Conservation (phyloP, 2,329 filamentous ascomycete genomes). For the Chalaropsis ovoidea region DNA sequence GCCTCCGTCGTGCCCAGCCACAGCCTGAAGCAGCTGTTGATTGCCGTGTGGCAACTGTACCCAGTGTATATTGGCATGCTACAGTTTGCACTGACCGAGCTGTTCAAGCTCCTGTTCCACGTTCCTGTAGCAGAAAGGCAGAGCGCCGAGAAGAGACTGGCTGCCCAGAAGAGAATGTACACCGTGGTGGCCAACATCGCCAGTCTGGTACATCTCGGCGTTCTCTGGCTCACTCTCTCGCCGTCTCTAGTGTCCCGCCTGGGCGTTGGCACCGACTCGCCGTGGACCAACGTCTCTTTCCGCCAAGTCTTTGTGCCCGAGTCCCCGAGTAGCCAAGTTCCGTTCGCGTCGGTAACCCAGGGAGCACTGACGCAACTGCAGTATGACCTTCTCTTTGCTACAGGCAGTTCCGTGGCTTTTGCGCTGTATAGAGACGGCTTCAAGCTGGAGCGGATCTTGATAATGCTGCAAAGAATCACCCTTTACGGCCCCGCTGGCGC, state of each 20-base stretch:
- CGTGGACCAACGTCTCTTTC: constrained; percentile 21
- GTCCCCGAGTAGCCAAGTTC: constrained; percentile 19
- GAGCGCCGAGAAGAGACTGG: constrained; percentile 10
- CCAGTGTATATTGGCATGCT: constrained; percentile 26
- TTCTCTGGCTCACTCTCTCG: constrained; percentile 21
- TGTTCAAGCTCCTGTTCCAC: constrained; percentile 9
- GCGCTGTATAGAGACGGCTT: constrained; percentile 13
- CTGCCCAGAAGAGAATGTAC: constrained; percentile 24
- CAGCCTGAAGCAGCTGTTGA: constrained; percentile 26
- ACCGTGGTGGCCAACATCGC: constrained; percentile 18
- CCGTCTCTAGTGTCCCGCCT: constrained; percentile 15
- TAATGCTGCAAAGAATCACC: constrained; percentile 15
- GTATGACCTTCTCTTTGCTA: constrained; percentile 28
- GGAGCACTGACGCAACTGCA: constrained; percentile 26
- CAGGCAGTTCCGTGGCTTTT: constrained; percentile 19
- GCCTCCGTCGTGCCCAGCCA: constrained; percentile 24
- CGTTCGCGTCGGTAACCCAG: constrained; percentile 22
- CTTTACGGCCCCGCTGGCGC: constrained; percentile 23
- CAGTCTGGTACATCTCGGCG: constrained; percentile 18
- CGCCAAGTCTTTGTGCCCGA: constrained; percentile 25
- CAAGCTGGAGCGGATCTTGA: not conserved
- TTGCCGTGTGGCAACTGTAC: constrained; percentile 29
- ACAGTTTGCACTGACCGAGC: constrained; percentile 23
- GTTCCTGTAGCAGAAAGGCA: constrained; percentile 10
- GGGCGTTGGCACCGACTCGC: not conserved